Evolutionary conservation across 108 stramenopile genomes (phyloP).

Genomic region (Pseudonitzschia pungens): DNA sequence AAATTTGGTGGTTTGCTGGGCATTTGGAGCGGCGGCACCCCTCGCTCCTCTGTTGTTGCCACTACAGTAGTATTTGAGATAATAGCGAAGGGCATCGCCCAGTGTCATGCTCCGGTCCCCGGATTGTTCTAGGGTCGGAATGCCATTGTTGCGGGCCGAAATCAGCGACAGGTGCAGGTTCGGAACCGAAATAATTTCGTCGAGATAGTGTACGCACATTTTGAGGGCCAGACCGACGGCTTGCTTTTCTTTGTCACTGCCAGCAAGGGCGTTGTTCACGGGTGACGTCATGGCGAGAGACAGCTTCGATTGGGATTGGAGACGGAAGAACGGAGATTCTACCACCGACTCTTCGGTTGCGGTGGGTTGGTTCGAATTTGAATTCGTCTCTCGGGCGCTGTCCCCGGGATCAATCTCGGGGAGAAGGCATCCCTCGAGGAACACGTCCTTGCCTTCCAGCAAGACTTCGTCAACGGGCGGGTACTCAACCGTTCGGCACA

Average conservation of each 20-base stretch:
- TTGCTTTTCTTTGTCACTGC: background rate
- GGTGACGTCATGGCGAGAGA: background rate
- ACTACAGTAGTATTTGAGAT: background rate
- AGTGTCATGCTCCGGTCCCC: background rate
- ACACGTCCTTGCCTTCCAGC: background rate
- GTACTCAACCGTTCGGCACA: background rate
- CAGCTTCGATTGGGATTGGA: background rate
- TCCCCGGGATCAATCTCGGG: background rate
- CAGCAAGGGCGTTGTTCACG: background rate
- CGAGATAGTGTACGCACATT: background rate
- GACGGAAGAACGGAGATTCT: background rate
- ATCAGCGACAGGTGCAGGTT: background rate
- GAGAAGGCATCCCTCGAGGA: background rate
- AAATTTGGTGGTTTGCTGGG: background rate
- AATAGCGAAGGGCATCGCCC: background rate
- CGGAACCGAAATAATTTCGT: background rate
- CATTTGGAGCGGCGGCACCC: background rate
- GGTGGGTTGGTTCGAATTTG: conserved; percentile 1
- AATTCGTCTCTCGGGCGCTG: too few species aligned
- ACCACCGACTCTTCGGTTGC: too few species aligned
- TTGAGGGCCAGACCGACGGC: background rate
- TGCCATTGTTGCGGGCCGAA: background rate
- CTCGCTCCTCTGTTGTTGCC: background rate
- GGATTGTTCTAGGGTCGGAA: background rate
- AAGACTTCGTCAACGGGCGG: background rate